Conservation (phyloP, 2,329 filamentous ascomycete species). For the Arthroderma sp. region DNA sequence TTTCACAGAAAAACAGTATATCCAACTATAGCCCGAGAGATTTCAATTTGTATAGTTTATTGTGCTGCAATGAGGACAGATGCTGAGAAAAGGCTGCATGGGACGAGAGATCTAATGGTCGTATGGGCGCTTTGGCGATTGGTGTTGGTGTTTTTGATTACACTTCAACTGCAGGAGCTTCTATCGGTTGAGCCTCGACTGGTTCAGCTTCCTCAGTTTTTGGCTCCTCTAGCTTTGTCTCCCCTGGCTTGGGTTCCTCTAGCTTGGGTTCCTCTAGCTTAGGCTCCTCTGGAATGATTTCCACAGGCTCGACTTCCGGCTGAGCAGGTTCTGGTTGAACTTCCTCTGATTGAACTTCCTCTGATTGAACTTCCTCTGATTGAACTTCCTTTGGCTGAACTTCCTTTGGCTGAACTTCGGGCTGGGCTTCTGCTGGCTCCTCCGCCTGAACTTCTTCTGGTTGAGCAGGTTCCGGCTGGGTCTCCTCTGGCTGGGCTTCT, state of each 20-base stretch:
- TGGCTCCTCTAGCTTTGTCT: neutral
- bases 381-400: neutral
- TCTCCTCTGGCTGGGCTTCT: neutral
- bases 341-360: too few species aligned
- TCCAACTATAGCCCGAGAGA: slow-evolving; percentile 4
- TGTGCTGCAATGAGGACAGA: neutral
- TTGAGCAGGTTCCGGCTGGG: neutral
- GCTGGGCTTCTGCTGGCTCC: neutral
- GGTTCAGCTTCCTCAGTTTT: neutral
- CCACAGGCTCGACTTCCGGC: too few species aligned
- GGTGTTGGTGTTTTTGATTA: neutral
- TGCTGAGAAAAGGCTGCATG: neutral
- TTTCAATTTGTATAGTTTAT: slow-evolving; percentile 3
- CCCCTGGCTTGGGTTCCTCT: neutral
- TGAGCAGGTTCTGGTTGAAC: neutral
- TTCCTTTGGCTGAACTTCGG: neutral
- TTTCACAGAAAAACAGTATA: slow-evolving; percentile 3
- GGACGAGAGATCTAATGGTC: neutral
- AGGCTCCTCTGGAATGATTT: too few species aligned
- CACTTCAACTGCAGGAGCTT: neutral
- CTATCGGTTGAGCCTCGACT: neutral
- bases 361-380: too few species aligned
- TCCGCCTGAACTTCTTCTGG: neutral
- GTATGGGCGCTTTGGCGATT: neutral
- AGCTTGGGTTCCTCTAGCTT: neutral